Evolutionary conservation across 768 basidiomycete genomes (phyloP).

Genomic region (Leccinellum rugosiceps): DNA sequence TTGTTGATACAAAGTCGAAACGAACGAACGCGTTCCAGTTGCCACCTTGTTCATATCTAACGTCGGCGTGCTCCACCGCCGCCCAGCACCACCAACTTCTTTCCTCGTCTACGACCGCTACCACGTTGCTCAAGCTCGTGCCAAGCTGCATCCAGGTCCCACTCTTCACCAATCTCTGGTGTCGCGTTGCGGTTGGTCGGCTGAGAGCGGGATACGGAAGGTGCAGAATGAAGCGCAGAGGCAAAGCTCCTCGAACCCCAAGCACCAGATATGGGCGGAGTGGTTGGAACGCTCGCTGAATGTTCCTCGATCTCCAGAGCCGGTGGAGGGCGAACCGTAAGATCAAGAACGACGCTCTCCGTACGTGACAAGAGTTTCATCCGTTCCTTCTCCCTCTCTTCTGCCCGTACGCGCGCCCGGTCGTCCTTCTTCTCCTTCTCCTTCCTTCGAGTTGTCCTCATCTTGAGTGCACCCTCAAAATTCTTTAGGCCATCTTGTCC

Average conservation of each 20-base stretch:
- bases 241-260: conserved; percentile 86
- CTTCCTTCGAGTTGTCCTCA: conserved; percentile 67
- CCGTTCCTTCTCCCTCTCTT: conserved; percentile 69
- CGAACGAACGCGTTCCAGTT: neutral
- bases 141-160: conserved; percentile 78
- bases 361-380: conserved; percentile 29
- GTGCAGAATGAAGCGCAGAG: conserved; percentile 60
- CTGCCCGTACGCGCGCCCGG: conserved; percentile 71
- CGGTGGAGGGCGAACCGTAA: conserved; percentile 6
- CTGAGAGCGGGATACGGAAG: conserved; percentile 45
- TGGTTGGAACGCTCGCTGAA: conserved; percentile 3
- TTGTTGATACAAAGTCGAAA: conserved; percentile 12
- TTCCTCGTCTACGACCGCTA: conserved; percentile 56
- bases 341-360: conserved; percentile 10
- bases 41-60: conserved; percentile 11
- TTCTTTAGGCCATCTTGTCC: conserved; percentile 71
- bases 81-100: conserved; percentile 69
- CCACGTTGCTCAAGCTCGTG: conserved; percentile 70
- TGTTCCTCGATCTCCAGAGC: conserved; percentile 14
- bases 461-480: conserved; percentile 80
- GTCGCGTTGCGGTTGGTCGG: conserved; percentile 25
- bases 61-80: conserved; percentile 55
- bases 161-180: conserved; percentile 51
- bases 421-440: conserved; percentile 89
- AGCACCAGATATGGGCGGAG: conserved; percentile 43